These are phyloP conservation scores for Brasilioporus rufonigricans DNA, from an alignment of 768 basidiomycete species.

Conservation along the genomic window DNA sequence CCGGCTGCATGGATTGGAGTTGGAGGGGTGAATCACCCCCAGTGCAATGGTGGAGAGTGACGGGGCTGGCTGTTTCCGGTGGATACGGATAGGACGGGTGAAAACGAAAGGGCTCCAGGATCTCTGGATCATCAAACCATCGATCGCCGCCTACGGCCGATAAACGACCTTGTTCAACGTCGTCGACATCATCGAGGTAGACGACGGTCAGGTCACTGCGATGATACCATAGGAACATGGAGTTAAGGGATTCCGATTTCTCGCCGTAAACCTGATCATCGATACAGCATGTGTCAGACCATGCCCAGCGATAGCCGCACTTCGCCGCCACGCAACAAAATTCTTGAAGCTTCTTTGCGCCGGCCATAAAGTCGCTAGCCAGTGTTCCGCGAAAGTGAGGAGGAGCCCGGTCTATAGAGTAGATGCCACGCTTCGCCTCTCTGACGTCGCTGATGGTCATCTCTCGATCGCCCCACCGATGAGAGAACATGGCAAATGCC, in stretches of 20 bases:
- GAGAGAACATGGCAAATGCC: conserved; percentile 29
- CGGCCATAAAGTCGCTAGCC: neutral
- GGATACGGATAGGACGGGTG: neutral
- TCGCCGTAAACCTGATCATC: conserved; percentile 23
- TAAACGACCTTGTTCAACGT: conserved; percentile 18
- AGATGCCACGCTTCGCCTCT: conserved; percentile 13
- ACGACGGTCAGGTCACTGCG: conserved; percentile 28
- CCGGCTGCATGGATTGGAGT: conserved; percentile 13
- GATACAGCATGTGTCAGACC: conserved; percentile 31
- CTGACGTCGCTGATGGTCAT: conserved; percentile 17
- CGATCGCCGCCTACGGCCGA: neutral
- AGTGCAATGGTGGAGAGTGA: conserved; percentile 6
- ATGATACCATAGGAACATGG: conserved; percentile 30
- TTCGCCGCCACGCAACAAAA: conserved; percentile 29
- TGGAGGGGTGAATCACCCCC: neutral
- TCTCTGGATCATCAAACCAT: conserved; percentile 22
- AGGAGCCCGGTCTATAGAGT: conserved; percentile 5
- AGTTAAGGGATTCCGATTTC: conserved; percentile 29
- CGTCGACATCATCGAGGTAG: conserved; percentile 27
- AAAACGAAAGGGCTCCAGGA: conserved; percentile 12
- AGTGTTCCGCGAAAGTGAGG: neutral
- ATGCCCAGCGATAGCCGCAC: conserved; percentile 32
- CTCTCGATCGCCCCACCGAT: conserved; percentile 24
- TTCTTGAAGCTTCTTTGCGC: conserved; percentile 23
- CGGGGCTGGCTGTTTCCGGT: neutral